A percentile compares a stretch with the other conserved stretches of the same genome.
Evolutionary conservation across 1,284 basidiomycete species (phyloP).

Genomic region (Wolfiporia cocos): DNA sequence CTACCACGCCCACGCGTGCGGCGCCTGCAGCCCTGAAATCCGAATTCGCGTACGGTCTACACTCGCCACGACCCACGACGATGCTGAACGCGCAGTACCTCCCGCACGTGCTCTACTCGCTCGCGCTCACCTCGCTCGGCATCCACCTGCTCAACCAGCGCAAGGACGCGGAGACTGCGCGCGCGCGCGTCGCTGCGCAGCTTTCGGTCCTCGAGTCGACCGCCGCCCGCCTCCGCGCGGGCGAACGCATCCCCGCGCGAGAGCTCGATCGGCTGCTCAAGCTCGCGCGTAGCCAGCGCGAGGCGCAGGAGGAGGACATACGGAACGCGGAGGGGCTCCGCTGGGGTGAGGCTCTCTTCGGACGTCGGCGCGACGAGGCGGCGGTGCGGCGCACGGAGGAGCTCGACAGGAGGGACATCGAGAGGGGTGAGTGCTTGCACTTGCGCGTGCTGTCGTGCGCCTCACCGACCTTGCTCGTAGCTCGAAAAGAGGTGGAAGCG

Average conservation of each 20-base stretch:
- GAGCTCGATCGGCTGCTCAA: slow-evolving; percentile 44
- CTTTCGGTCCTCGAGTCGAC: slow-evolving; percentile 56
- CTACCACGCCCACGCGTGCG: too few relatives aligned
- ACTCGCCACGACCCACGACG: too few relatives aligned
- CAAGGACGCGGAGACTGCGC: slow-evolving; percentile 41
- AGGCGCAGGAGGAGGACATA: slow-evolving; percentile 3
- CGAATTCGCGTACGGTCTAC: too few relatives aligned
- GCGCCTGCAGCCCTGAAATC: too few relatives aligned
- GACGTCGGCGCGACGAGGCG: too few relatives aligned
- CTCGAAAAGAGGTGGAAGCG: too few relatives aligned
- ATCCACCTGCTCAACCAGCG: slow-evolving; percentile 53
- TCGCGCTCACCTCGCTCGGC: slow-evolving; percentile 55
- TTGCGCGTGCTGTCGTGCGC: too few relatives aligned
- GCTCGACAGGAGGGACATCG: too few relatives aligned
- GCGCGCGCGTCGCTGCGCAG: slow-evolving; percentile 42
- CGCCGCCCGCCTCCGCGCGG: slow-evolving; percentile 37
- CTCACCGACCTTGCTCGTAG: too few relatives aligned
- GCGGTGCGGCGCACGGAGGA: too few relatives aligned
- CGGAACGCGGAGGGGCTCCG: slow-evolving; percentile 17
- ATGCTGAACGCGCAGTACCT: slow-evolving; percentile 25
- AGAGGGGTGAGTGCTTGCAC: too few relatives aligned
- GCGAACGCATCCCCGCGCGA: slow-evolving; percentile 33
- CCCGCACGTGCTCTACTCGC: slow-evolving; percentile 49
- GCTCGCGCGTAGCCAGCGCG: slow-evolving; percentile 28
- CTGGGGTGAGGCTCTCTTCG: slow-evolving; percentile 29